Percentiles rank a stretch among this genome's conserved stretches.
Evolutionary conservation across 2,329 filamentous ascomycete species (phyloP).

Genomic region (Thelonectria rubi): DNA sequence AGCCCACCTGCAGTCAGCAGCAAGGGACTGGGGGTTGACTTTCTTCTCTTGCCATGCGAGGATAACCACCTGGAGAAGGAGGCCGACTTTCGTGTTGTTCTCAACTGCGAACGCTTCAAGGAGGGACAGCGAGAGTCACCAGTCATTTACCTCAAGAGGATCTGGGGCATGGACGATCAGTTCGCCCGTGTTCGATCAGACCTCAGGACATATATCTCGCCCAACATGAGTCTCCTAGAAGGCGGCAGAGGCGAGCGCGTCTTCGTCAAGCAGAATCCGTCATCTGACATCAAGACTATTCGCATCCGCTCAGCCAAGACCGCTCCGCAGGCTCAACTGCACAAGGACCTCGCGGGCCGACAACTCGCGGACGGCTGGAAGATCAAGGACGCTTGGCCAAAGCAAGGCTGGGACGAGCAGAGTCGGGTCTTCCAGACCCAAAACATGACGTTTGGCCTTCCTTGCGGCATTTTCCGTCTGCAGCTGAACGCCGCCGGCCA

Average conservation of each 20-base stretch:
- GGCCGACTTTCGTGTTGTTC: slow-evolving; percentile 8
- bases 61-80: not conserved
- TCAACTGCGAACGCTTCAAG: slow-evolving; percentile 4
- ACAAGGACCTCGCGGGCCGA: not conserved
- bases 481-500: slow-evolving; percentile 1
- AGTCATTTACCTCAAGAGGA: slow-evolving; percentile 7
- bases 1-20: slow-evolving; percentile 7
- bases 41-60: slow-evolving; percentile 3
- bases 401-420: not conserved
- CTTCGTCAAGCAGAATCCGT: slow-evolving; percentile 9
- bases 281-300: slow-evolving; percentile 8
- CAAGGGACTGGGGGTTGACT: slow-evolving; percentile 7
- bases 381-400: slow-evolving; percentile 15
- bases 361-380: not conserved
- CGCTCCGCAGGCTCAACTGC: slow-evolving; percentile 1
- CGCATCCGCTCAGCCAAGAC: slow-evolving; percentile 1
- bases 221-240: slow-evolving; percentile 6
- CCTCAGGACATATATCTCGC: not conserved
- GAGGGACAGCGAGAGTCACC: slow-evolving; percentile 7
- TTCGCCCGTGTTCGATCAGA: slow-evolving; percentile 11
- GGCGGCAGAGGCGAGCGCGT: slow-evolving; percentile 4
- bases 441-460: slow-evolving; percentile 3
- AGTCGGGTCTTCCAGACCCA: slow-evolving; percentile 2
- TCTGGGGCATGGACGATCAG: slow-evolving; percentile 12
- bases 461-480: slow-evolving; percentile 7